A percentile compares a stretch with the other conserved stretches of the same genome.
phyloP scores from a whole-genome alignment of 2,329 filamentous ascomycete species.

The Aspergillus costaricaensis region DNA sequence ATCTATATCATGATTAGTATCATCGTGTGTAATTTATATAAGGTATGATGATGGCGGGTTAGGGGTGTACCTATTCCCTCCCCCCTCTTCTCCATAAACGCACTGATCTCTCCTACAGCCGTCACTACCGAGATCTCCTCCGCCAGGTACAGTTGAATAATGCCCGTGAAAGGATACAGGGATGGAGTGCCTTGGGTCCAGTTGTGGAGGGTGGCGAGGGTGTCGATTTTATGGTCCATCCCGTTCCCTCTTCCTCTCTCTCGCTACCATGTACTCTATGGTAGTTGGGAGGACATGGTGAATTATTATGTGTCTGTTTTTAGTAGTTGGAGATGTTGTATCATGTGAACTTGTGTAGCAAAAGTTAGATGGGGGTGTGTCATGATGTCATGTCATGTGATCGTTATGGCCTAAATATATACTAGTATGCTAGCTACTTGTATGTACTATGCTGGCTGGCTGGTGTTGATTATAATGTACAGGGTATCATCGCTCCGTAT shows the following conservation, averaged over 20 bases:
- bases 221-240: conserved; percentile 10
- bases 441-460: background rate
- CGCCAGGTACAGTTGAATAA: conserved; percentile 11
- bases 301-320: no score
- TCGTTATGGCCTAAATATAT: background rate
- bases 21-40: no score
- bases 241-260: background rate
- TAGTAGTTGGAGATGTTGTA: no score
- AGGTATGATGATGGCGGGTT: no score
- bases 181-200: conserved; percentile 16
- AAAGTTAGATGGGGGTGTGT: background rate
- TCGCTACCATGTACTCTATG: no score
- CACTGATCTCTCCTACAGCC: conserved; percentile 13
- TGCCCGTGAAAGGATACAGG: conserved; percentile 13
- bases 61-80: background rate
- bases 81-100: conserved; percentile 5
- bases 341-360: no score
- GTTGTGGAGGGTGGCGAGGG: conserved; percentile 8
- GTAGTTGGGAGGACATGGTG: no score
- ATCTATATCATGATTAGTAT: no score
- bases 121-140: conserved; percentile 7
- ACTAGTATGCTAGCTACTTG: background rate
- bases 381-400: conserved; percentile 12
- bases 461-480: background rate
- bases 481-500: conserved; percentile 4